phyloP scores from a whole-genome alignment of 192 early-diverging fungal genomes.

The Chytriomyces hyalinus region DNA sequence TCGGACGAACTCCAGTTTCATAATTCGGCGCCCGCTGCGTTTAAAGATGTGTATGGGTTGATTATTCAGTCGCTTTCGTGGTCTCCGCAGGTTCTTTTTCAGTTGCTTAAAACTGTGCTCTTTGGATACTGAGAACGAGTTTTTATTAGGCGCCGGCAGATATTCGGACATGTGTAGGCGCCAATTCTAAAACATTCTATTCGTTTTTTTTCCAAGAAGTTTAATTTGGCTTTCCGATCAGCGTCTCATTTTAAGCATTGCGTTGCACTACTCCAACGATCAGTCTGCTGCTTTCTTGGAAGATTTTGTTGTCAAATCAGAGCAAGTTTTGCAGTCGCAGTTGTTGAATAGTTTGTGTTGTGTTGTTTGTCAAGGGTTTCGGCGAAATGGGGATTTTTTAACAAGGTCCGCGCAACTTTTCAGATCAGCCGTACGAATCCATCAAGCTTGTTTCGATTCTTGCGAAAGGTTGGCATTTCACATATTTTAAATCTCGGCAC shows the following conservation, averaged over 20 bases:
- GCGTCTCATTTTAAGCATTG: constrained; percentile 7
- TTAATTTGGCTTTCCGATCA: not conserved
- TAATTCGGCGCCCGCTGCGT: not conserved
- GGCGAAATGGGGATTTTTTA: too few relatives aligned
- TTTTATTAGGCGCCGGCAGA: constrained; percentile 14
- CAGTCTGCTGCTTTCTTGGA: constrained; percentile 10
- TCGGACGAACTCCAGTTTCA: not conserved
- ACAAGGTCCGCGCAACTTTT: not conserved
- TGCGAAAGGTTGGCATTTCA: constrained; percentile 4
- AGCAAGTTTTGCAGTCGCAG: not conserved
- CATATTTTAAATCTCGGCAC: not conserved
- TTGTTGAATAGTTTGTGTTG: not conserved
- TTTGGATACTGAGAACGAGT: not conserved
- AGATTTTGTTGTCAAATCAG: constrained; percentile 8
- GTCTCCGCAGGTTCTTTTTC: not conserved
- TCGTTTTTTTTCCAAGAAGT: not conserved
- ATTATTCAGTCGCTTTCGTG: not conserved
- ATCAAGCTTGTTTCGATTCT: constrained; percentile 9
- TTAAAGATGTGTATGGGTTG: not conserved
- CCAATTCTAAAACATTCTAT: too few relatives aligned
- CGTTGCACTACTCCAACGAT: not conserved
- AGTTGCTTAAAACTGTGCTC: not conserved
- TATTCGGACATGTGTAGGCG: constrained; percentile 2
- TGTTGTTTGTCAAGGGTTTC: not conserved
- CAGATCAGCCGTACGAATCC: constrained; percentile 9